phyloP scores from a whole-genome alignment of 768 basidiomycete species.

The Phlegmacium glaucopus region DNA sequence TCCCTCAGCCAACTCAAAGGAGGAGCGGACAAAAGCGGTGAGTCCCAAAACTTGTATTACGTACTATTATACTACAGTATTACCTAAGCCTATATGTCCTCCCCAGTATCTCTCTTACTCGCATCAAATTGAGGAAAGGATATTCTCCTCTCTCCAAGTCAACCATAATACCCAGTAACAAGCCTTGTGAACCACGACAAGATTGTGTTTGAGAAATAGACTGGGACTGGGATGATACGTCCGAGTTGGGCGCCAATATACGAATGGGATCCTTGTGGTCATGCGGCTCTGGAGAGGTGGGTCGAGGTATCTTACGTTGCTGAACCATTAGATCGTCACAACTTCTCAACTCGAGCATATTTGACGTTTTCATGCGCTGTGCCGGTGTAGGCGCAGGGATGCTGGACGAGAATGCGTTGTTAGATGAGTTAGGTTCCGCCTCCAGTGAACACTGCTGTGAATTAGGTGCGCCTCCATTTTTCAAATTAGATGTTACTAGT shows the following conservation, averaged over 20 bases:
- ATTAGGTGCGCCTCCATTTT: not conserved
- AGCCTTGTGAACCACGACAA: not conserved
- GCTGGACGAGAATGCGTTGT: conserved; percentile 12
- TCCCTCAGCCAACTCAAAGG: conserved; percentile 35
- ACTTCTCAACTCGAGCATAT: conserved; percentile 6
- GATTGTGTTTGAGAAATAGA: conserved; percentile 28
- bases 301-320: conserved; percentile 45
- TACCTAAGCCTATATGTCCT: conserved; percentile 6
- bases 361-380: conserved; percentile 20
- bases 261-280: conserved; percentile 32
- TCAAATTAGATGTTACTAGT: too few species aligned
- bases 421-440: not conserved
- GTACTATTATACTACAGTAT: conserved; percentile 12
- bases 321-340: conserved; percentile 14
- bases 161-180: conserved; percentile 1
- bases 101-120: conserved; percentile 10
- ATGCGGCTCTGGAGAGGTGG: conserved; percentile 31
- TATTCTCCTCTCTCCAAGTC: conserved; percentile 9
- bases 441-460: not conserved
- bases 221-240: conserved; percentile 38
- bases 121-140: conserved; percentile 12
- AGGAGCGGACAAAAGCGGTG: conserved; percentile 19
- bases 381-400: conserved; percentile 32
- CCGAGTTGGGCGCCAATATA: conserved; percentile 56
- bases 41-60: conserved; percentile 3